Base-by-base conservation (phyloP, 75 land plant genomes). In the Sequoia sempervirens region DNA sequence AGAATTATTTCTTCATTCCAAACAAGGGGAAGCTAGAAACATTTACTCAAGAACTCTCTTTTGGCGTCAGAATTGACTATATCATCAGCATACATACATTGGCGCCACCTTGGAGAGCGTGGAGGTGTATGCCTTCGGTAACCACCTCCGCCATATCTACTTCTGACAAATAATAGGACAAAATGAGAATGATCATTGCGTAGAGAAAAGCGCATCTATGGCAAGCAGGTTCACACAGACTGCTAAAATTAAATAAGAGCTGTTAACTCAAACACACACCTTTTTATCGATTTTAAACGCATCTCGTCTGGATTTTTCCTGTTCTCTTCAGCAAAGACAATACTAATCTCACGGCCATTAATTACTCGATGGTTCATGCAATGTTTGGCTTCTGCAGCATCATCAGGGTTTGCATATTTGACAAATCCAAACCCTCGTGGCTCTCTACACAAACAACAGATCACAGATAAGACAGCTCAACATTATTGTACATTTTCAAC, bases 351-450 rank as follows among this genome's bases (percentile, higher is more conserved):
- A 72, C 94, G 91, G 23, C 95, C 97, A 79, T 84, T 84, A 82
- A 95, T 85, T 26, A 92, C n/a, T 80, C 83, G 86, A 74, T 91
- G 91, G 82, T 95, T 91, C 96, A 95, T 87, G 37, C 88, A 86
- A 43, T 90, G 82, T 83, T 93, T 92, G n/a, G 97, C 97, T 87
- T 93, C 94, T 68, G 90, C 91, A 30, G 97, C 97, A 92, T 95
- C 97, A 36, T 86, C 89, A 83, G 90, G 87, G 81, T 94, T 86
- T 38, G 90, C 83, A 76, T 85, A 95, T 81, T 95, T 92, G 69
- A 95, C 97, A 88, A 95, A 95, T 73, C 96, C 97, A 92, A 95
- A 95, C 11, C 97, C 97, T 70, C 97, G 90, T 38, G 94, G 97
- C 86, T 92, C 93, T 83, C 97, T 95, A 52, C 80, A 78, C 52